A percentile compares a stretch with the other conserved stretches of the same genome.
Conservation (phyloP, 768 basidiomycete genomes). For the Austroboletus eburneus region DNA sequence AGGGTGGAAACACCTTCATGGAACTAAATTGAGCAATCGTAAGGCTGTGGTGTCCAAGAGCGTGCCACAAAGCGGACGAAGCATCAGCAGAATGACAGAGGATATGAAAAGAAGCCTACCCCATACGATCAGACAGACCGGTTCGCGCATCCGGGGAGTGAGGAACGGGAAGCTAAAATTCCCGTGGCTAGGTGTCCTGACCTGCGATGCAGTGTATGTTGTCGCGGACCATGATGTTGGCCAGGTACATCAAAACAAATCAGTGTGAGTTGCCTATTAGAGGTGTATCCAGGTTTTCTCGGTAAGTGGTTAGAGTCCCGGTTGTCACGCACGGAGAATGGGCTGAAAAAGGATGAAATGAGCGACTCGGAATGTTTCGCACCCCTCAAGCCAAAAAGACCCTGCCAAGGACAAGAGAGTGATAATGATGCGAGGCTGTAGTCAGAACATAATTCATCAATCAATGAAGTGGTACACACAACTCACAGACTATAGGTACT, state of each 20-base stretch:
- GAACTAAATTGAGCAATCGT: conserved; percentile 4
- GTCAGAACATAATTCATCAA: neutral
- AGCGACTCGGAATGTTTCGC: conserved; percentile 2
- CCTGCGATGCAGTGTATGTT: conserved; percentile 9
- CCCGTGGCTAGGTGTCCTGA: conserved; percentile 4
- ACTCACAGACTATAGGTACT: neutral
- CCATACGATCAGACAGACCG: neutral
- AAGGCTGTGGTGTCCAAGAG: conserved; percentile 28
- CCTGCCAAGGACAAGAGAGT: neutral
- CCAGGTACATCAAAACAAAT: conserved; percentile 22
- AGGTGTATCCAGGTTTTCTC: conserved; percentile 2
- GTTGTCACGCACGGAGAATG: conserved; percentile 15
- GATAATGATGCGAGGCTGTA: neutral
- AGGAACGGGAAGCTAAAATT: conserved; percentile 1
- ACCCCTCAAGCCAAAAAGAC: conserved; percentile 2
- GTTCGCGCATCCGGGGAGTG: neutral
- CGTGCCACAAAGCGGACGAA: conserved; percentile 28
- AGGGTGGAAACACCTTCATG: conserved; percentile 1
- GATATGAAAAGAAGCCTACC: conserved; percentile 8
- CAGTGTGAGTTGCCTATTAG: conserved; percentile 13
- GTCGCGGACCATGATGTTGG: conserved; percentile 13
- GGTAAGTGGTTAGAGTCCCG: conserved; percentile 8
- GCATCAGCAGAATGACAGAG: conserved; percentile 19
- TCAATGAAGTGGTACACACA: neutral
- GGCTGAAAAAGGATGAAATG: conserved; percentile 10